Evolutionary conservation across 148 eudicot genomes (phyloP), one percentile per base, ranked within the genome.

Genomic region (Vaccinium myrtillus): DNA sequence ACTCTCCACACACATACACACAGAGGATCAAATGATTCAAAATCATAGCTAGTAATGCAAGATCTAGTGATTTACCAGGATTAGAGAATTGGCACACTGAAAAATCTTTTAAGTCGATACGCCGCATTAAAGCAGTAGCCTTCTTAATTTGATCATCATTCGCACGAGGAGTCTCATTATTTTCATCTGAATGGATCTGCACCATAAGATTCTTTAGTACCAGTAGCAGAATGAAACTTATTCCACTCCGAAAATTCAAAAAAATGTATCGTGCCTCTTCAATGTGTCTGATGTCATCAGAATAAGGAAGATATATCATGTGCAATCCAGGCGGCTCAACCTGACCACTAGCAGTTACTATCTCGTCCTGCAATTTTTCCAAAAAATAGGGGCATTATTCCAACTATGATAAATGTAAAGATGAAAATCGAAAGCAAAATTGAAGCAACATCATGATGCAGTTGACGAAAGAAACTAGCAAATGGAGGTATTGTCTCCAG

Each of bases 271-370:
- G 59, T 88, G 88, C 99, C 98, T 95, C 99, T 86, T 97, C 98
- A 86, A 93, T 73, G 61, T 89, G 92, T 84, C 98, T 90, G 86
- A 97, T 94, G 86, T 97, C 99, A 88, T 97, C 98, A 85, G 96
- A 91, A 90, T 97, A 97, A 63, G 98, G 99, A 84, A 97, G 96
- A 85, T 91, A 89, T 86, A 97, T 93, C 98, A 97, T 95, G 91
- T 97, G 95, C 98, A 97, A 88, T 86, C 99, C 99, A 74, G 99
- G 96, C 49, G 99, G 99, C 88, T 97, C 99, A 86, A 94, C 87
- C 90, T 93, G 98, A 88, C 98, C 96, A 80, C 97, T 82, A 39
- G 90, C 51, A 88, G 83, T 90, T 58, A 82, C 70, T 86, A 93
- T 89, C 90, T 97, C 99, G 74, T 95, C 99, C 99, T 97, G 94